Conservation (phyloP, 1,284 basidiomycete genomes). For the Boletellus deceptivus region DNA sequence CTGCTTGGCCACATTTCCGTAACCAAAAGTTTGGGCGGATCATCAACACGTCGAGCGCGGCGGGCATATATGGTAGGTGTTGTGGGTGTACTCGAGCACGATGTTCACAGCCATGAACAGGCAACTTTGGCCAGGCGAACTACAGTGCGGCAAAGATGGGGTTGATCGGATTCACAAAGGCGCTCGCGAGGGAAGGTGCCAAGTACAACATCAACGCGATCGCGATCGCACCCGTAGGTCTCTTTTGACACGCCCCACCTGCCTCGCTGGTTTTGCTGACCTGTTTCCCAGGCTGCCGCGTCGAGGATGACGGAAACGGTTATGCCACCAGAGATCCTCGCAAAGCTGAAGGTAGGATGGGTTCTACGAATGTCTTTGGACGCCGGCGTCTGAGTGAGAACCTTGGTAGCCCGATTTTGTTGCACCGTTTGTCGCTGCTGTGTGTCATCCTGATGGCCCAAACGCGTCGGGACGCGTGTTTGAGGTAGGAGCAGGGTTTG, state of each 20-base stretch:
- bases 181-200: slow-evolving; percentile 85
- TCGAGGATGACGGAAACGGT: slow-evolving; percentile 93
- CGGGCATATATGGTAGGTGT: slow-evolving; percentile 73
- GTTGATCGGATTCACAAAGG: slow-evolving; percentile 87
- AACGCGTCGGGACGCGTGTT: slow-evolving; percentile 88
- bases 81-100: neutral
- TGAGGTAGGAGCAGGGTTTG: slow-evolving; percentile 92
- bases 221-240: slow-evolving; percentile 83
- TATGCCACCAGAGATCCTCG: slow-evolving; percentile 97
- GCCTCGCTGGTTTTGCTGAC: neutral
- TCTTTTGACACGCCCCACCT: neutral
- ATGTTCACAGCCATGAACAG: slow-evolving; percentile 36
- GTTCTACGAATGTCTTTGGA: neutral
- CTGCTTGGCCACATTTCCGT: slow-evolving; percentile 95
- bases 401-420: slow-evolving; percentile 79
- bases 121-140: slow-evolving; percentile 97
- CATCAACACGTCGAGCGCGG: slow-evolving; percentile 90
- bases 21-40: slow-evolving; percentile 93
- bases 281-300: slow-evolving; percentile 70
- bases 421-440: slow-evolving; percentile 85
- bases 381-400: neutral
- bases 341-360: slow-evolving; percentile 70
- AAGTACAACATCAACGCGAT: slow-evolving; percentile 93
- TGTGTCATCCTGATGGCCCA: slow-evolving; percentile 76
- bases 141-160: slow-evolving; percentile 91